These are phyloP conservation scores for Crithidia sp. DNA, from an alignment of 208 protist species.

Conservation along the genomic window DNA sequence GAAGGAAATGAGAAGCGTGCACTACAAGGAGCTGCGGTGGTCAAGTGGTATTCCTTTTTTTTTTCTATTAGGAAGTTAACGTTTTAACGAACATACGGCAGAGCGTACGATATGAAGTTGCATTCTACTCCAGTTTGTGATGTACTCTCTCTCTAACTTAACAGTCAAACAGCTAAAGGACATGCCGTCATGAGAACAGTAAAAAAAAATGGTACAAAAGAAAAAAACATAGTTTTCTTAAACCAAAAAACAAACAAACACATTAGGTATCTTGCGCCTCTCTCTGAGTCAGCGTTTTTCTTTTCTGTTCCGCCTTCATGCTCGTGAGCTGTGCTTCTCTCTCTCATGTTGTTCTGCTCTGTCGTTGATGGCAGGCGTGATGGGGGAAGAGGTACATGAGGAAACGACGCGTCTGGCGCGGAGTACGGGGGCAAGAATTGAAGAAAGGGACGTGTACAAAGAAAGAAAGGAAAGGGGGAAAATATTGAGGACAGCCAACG, in stretches of 20 bases:
- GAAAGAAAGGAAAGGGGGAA: too few species aligned
- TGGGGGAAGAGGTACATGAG: too few species aligned
- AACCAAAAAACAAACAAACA: slow-evolving; percentile 3
- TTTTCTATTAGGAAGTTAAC: slow-evolving; percentile 6
- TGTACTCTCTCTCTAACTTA: slow-evolving; percentile 1
- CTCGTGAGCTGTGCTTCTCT: background rate
- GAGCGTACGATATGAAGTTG: too few species aligned
- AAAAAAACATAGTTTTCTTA: background rate
- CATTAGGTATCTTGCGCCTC: slow-evolving; percentile 13
- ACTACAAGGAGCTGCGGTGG: too few species aligned
- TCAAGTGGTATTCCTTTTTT: too few species aligned
- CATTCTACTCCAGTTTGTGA: background rate
- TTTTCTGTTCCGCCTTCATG: background rate
- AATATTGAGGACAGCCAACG: too few species aligned
- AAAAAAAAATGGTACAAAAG: slow-evolving; percentile 10
- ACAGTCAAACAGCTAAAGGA: too few species aligned
- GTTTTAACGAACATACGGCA: background rate
- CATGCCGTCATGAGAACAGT: background rate
- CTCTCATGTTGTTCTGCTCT: background rate
- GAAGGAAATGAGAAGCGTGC: slow-evolving; percentile 5
- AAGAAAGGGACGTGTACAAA: too few species aligned
- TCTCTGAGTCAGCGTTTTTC: background rate
- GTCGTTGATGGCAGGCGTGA: too few species aligned
- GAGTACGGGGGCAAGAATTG: too few species aligned
- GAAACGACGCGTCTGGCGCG: too few species aligned